phyloP scores from a whole-genome alignment of 108 stramenopile genomes.

The Skeletonema costatum region DNA sequence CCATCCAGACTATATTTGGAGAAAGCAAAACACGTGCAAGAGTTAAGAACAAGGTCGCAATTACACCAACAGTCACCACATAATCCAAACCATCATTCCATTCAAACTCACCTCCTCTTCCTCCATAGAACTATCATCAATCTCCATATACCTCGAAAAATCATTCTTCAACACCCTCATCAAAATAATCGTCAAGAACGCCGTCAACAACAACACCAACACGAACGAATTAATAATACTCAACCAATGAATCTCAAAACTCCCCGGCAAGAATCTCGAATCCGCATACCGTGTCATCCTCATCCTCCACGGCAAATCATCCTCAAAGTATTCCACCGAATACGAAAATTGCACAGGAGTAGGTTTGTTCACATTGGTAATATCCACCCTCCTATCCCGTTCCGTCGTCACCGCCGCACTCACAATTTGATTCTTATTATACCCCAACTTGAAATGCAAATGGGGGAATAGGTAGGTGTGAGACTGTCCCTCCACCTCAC shows the following conservation, averaged over 20 bases:
- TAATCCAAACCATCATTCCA: too few relatives aligned
- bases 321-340: conserved; percentile 91
- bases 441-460: conserved; percentile 91
- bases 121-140: conserved; percentile 90
- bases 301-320: conserved; percentile 77
- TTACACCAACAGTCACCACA: neutral
- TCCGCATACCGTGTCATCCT: conserved; percentile 91
- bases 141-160: conserved; percentile 94
- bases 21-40: neutral
- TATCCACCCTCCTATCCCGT: conserved; percentile 85
- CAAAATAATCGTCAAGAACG: conserved; percentile 94
- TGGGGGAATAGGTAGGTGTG: conserved; percentile 90
- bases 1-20: conserved; percentile 86
- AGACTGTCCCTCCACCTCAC: conserved; percentile 64
- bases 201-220: conserved; percentile 94
- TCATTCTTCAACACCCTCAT: conserved; percentile 97
- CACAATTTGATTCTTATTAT: conserved; percentile 91
- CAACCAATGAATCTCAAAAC: conserved; percentile 97
- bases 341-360: conserved; percentile 92
- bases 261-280: conserved; percentile 81
- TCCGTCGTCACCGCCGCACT: conserved; percentile 88
- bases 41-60: neutral
- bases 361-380: conserved; percentile 75
- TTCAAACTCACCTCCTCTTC: conserved; percentile 87
- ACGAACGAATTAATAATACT: conserved; percentile 98